Evolutionary conservation across 2,329 filamentous ascomycete species (phyloP).

Genomic region (Aspergillus pseudotamarii): DNA sequence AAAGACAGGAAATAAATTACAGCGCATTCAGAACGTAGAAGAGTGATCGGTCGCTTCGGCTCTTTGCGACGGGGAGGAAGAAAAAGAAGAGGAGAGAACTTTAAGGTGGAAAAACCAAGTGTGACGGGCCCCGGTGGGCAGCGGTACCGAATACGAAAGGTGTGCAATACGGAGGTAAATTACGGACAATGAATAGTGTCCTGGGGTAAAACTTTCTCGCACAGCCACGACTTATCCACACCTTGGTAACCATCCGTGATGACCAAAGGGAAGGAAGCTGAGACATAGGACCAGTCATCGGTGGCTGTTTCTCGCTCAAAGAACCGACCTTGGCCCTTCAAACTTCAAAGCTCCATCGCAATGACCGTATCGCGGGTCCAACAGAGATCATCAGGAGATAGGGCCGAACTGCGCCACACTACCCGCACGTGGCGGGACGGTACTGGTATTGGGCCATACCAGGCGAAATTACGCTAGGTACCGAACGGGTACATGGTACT

Average conservation of each 20-base stretch:
- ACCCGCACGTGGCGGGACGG: constrained; percentile 5
- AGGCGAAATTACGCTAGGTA: neutral
- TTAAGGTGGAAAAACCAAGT: constrained; percentile 1
- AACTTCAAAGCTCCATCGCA: neutral
- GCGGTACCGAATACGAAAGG: constrained; percentile 4
- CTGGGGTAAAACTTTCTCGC: constrained; percentile 1
- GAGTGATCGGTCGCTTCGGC: constrained; percentile 1
- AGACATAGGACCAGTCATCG: neutral
- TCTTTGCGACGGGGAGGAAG: neutral
- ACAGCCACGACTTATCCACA: constrained; percentile 3
- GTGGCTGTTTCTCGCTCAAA: neutral
- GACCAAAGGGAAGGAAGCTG: neutral
- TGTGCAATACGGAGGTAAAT: neutral
- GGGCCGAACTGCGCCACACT: constrained; percentile 8
- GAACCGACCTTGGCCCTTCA: neutral
- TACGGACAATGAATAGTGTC: neutral
- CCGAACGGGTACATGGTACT: neutral
- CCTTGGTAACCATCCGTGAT: neutral
- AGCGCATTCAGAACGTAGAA: neutral
- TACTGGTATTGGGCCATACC: neutral
- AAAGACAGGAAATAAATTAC: neutral
- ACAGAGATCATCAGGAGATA: constrained; percentile 6
- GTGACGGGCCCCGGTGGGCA: neutral
- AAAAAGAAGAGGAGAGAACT: constrained; percentile 6
- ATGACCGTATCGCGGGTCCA: neutral